Conservation (phyloP, 75 land plant species). For the Sequoia sempervirens region DNA sequence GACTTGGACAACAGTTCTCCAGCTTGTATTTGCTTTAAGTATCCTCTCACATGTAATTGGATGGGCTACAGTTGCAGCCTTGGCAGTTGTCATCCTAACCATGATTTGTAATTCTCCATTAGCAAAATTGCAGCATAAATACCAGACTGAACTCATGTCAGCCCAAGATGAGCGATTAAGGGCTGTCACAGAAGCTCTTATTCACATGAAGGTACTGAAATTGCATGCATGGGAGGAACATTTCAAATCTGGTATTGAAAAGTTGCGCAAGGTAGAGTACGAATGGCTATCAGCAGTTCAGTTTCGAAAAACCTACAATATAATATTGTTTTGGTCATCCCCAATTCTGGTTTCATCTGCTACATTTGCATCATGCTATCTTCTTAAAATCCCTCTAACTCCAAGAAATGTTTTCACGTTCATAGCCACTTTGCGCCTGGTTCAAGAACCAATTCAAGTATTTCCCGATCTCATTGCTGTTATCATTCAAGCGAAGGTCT, state of each 20-base stretch:
- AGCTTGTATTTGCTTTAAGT: slow-evolving; percentile 8
- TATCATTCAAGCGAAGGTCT: slow-evolving; percentile 30
- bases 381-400: slow-evolving; percentile 23
- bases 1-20: slow-evolving; percentile 14
- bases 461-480: slow-evolving; percentile 37
- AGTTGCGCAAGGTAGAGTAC: slow-evolving; percentile 21
- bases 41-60: slow-evolving; percentile 14
- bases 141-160: slow-evolving; percentile 28
- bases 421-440: slow-evolving; percentile 30
- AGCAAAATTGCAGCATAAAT: slow-evolving; percentile 21
- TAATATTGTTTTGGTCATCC: slow-evolving; percentile 26
- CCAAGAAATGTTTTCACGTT: slow-evolving; percentile 48
- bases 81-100: slow-evolving; percentile 6
- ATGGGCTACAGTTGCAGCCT: slow-evolving; percentile 18
- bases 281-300: slow-evolving; percentile 25
- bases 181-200: slow-evolving; percentile 32
- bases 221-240: slow-evolving; percentile 47
- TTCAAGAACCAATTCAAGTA: slow-evolving; percentile 36
- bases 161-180: slow-evolving; percentile 33
- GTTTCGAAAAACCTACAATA: slow-evolving; percentile 20
- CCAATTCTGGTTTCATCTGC: slow-evolving; percentile 29
- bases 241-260: slow-evolving; percentile 21
- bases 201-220: slow-evolving; percentile 39
- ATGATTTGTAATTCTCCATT: slow-evolving; percentile 17
- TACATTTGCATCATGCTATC: slow-evolving; percentile 25